These are phyloP conservation scores for Pezicula rhizophila DNA, from an alignment of 2,329 filamentous ascomycete species.

Conservation along the genomic window DNA sequence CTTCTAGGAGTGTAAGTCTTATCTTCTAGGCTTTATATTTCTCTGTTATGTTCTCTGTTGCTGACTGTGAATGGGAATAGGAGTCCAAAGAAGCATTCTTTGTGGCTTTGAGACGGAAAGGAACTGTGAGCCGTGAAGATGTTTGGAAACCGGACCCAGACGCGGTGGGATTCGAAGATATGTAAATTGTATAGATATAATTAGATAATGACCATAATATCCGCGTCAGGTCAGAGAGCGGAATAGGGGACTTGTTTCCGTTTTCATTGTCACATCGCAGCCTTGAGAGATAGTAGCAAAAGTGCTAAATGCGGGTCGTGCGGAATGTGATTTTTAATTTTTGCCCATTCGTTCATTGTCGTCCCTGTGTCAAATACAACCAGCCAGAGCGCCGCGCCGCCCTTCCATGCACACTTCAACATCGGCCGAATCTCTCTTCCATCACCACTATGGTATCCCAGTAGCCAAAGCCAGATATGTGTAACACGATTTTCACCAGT, in stretches of 20 bases:
- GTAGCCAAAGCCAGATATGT: constrained; percentile 16
- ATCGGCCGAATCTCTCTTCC: constrained; percentile 18
- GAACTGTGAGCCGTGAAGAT: constrained; percentile 36
- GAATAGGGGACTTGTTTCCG: background rate
- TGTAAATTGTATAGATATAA: constrained; percentile 12
- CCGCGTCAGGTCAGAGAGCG: background rate
- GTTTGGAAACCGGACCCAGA: constrained; percentile 23
- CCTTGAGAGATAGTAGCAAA: too few species aligned
- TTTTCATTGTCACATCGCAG: too few species aligned
- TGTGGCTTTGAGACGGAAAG: constrained; percentile 68
- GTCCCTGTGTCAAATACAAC: background rate
- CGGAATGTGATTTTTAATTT: background rate
- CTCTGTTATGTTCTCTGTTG: constrained; percentile 2
- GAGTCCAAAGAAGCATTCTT: constrained; percentile 85
- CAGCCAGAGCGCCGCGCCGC: constrained; percentile 9
- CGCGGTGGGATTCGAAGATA: constrained; percentile 16
- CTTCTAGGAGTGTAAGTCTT: constrained; percentile 70
- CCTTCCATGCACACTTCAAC: constrained; percentile 14
- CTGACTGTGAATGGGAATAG: constrained; percentile 33
- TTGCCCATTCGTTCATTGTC: background rate
- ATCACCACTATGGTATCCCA: constrained; percentile 27
- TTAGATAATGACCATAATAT: background rate
- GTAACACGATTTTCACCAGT: constrained; percentile 11
- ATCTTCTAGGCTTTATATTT: background rate
- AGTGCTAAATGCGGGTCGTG: too few species aligned